Base-by-base conservation (phyloP, 108 stramenopile species). In the Mediolabrus comicus region DNA sequence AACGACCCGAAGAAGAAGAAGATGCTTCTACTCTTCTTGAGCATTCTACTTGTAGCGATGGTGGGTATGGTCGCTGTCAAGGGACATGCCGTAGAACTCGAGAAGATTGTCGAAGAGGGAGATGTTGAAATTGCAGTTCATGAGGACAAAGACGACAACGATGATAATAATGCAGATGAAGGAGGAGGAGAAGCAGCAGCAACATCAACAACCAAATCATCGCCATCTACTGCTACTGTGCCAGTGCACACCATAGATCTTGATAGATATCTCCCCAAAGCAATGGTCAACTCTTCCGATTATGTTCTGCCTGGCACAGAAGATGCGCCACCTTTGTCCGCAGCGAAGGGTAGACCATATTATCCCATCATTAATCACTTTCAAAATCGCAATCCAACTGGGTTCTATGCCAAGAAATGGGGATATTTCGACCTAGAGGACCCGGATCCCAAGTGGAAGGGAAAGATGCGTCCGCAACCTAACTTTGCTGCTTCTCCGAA, bases 341-440 rank as follows among this genome's bases (percentile, higher is more conserved):
- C 67, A 16, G 67, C 75, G 0, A 65, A 59, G 51, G 75, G 75
- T 3, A 34, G 75, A n/a, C 60, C 32, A 1, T 67, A 76, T 34
- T 58, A 52, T 27, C 75, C 75, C 1, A 39, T 69, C 9, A 63
- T 59, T 26, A 76, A 76, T 35, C 75, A 76, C 25, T 76, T 76
- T 58, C 75, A 76, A 59, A 16, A 56, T 19, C 60, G 62, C 27
- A 38, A 76, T 34, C 68, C 75, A 12, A 17, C 24, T 29, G 55
- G 43, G 16, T 62, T 49, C n/a, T 63, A 67, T 12, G 55, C 68
- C 35, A 28, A 62, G 9, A 63, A 39, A 13, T 78, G 77, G 77
- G 77, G 77, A 4, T 61, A 24, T 7, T 78, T 73, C 26, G 67
- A 60, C 35, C 62, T 78, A 13, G 59, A 61, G 24, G 77, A 78